Evolutionary conservation across 805 yeast species (phyloP), one percentile per base, ranked within the genome.

Genomic region (Monosporozyma unispora): DNA sequence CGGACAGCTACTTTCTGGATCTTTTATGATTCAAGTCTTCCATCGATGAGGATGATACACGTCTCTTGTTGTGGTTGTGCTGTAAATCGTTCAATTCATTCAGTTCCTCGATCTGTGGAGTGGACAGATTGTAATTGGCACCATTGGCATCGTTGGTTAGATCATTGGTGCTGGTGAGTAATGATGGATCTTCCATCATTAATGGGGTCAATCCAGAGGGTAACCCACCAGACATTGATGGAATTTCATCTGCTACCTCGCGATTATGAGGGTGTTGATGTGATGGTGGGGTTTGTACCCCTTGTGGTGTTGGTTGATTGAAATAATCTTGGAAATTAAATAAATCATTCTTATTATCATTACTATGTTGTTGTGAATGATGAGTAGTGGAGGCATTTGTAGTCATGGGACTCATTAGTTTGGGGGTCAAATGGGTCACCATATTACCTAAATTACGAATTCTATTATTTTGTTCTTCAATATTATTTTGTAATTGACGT

Each of bases 371-470:
- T 1, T 6, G 39, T 7, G 8, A 8, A 25, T 25, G 27, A 8
- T 25, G 27, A 25, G 4, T 4, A 25, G 27, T 25, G 4, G 27
- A 25, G 42, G 27, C 27, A 39, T 25, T 6, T 25, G 4, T 4
- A 25, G 42, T n/a, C 27, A 39, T 25, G 1, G 47, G 33, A 33
- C 38, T 39, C 21, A 47, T 28, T 8, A 29, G 10, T 28, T 28
- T 42, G 16, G 54, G 52, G 5, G 54, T 39, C 12, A 52, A 25
- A 1, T 35, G 49, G n/a, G 44, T 44, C 2, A 63, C 63, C 57
- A 64, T 52, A 41, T 62, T 62, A 46, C 63, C 67, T 27, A 64
- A 50, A 44, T 64, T 62, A 40, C 62, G 68, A 8, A 64, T 62
- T 28, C 66, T 52, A 33, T 56, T 58, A 41, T 60, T 66, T 51